Percentiles rank a stretch among this genome's conserved stretches.
These are phyloP conservation scores for Thielaviopsis cerberus DNA, from an alignment of 2,329 filamentous ascomycete genomes.

Conservation along the genomic window DNA sequence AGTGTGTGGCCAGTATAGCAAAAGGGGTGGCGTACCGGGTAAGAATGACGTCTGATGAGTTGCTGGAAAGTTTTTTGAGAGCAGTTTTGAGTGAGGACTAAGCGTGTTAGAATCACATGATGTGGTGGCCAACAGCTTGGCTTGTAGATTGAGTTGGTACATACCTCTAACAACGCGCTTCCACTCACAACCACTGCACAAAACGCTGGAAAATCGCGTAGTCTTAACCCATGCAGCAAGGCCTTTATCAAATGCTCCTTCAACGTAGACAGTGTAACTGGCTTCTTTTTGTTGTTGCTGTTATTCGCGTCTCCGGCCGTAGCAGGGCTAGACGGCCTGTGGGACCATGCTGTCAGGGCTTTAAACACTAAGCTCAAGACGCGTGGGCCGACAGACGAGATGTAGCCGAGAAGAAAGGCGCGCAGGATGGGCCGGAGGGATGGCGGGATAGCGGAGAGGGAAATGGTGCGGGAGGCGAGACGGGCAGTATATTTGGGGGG, in stretches of 20 bases:
- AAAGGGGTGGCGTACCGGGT: constrained; percentile 1
- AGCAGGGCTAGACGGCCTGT: not conserved
- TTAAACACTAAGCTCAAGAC: constrained; percentile 35
- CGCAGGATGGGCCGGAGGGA: constrained; percentile 36
- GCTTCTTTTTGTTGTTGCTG: not conserved
- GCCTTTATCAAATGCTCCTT: constrained; percentile 17
- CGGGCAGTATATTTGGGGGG: not conserved
- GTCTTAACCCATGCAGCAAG: constrained; percentile 32
- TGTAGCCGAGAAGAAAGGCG: constrained; percentile 43
- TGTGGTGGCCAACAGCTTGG: not conserved
- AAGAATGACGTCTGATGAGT: constrained; percentile 1
- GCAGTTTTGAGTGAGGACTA: constrained; percentile 4
- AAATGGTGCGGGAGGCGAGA: not conserved
- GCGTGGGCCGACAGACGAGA: constrained; percentile 37
- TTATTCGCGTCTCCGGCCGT: too few relatives aligned
- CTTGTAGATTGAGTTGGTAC: constrained; percentile 4
- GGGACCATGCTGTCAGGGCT: constrained; percentile 20
- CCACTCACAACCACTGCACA: constrained; percentile 42
- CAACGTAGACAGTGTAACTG: not conserved
- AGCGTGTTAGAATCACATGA: not conserved
- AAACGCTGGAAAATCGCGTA: constrained; percentile 41
- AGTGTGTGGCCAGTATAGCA: not conserved
- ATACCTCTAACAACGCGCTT: constrained; percentile 39
- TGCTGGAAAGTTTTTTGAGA: constrained; percentile 6
- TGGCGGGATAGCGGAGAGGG: constrained; percentile 24